Conservation (phyloP, 164 flowering plant species). For the Nelumbo lutea region DNA sequence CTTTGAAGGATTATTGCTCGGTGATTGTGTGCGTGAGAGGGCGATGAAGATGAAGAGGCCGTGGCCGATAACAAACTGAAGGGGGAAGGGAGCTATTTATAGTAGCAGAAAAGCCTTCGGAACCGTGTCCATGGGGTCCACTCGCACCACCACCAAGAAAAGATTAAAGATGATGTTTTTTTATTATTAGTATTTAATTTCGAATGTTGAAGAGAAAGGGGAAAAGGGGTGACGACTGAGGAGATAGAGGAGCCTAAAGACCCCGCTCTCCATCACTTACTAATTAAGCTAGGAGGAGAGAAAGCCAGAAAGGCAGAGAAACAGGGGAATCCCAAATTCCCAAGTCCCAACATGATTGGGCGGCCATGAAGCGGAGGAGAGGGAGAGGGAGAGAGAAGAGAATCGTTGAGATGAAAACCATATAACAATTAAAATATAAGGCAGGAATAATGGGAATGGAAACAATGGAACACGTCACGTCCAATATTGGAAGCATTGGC, state of each 20-base stretch:
- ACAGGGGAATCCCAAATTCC: too few relatives aligned
- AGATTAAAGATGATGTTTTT: constrained; percentile 2
- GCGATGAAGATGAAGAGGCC: constrained; percentile 1
- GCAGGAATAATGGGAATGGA: neutral
- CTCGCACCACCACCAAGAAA: constrained; percentile 19
- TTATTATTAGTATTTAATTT: neutral
- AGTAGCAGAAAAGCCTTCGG: constrained; percentile 28
- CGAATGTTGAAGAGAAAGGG: neutral
- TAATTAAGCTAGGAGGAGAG: neutral
- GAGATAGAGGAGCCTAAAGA: too few relatives aligned
- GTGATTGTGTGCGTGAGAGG: neutral
- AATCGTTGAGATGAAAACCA: too few relatives aligned
- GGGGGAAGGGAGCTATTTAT: constrained; percentile 34
- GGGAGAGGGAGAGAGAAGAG: too few relatives aligned
- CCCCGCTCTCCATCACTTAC: neutral
- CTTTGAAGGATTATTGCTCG: neutral
- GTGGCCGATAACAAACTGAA: constrained; percentile 21
- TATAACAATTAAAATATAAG: neutral
- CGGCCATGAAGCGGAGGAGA: too few relatives aligned
- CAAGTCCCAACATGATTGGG: too few relatives aligned
- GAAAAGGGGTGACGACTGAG: neutral
- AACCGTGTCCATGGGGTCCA: constrained; percentile 37
- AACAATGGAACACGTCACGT: neutral
- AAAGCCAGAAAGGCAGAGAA: too few relatives aligned
- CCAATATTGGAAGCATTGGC: neutral